Evolutionary conservation across 257 asterid genomes (phyloP).

Genomic region (Solanum etuberosum): DNA sequence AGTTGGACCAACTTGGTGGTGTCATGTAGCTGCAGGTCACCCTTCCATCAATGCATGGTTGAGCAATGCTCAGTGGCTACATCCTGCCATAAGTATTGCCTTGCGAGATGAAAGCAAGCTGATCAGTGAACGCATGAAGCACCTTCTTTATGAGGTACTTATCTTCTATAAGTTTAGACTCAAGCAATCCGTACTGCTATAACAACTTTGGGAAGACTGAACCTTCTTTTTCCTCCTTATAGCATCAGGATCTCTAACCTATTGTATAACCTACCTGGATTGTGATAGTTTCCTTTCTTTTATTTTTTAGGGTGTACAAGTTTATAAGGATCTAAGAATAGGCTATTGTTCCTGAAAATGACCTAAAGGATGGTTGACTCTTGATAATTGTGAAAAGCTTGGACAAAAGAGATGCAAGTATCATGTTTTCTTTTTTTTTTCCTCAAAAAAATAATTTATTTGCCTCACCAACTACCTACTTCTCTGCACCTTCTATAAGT

Average conservation of each 20-base stretch:
- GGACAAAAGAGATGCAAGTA: neutral
- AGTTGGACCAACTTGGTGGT: conserved; percentile 97
- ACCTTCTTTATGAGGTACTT: conserved; percentile 78
- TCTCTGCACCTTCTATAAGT: neutral
- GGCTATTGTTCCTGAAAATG: neutral
- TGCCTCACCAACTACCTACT: neutral
- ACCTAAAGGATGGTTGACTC: neutral
- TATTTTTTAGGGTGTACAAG: neutral
- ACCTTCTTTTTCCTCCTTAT: neutral
- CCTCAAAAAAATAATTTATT: neutral
- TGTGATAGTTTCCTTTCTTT: neutral
- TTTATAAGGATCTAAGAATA: neutral
- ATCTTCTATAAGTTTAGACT: neutral
- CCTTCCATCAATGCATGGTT: conserved; percentile 74
- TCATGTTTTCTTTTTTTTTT: neutral
- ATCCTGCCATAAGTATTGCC: conserved; percentile 88
- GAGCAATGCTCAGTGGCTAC: conserved; percentile 69
- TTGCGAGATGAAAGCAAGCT: conserved; percentile 82
- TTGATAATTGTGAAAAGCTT: neutral
- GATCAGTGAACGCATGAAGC: conserved; percentile 89
- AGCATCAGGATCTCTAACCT: neutral
- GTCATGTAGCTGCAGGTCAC: conserved; percentile 85
- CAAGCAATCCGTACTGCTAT: neutral
- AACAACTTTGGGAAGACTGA: neutral
- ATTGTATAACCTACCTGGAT: neutral